These are phyloP conservation scores for Galeopsis tetrahit DNA, from an alignment of 257 asterid genomes.

Conservation along the genomic window DNA sequence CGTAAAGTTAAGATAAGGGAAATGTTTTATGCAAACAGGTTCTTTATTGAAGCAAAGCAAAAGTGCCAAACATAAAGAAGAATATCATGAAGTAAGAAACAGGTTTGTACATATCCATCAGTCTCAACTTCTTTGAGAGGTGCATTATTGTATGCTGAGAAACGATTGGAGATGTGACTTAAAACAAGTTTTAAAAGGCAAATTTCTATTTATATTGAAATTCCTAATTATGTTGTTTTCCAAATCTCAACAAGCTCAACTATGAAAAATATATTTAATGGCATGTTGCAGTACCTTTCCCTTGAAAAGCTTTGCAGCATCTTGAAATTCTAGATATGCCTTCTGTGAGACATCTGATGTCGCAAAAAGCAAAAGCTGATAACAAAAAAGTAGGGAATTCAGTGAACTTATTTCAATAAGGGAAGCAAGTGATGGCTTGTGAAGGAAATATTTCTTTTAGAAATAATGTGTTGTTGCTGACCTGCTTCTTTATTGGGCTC, in stretches of 20 bases:
- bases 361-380: slow-evolving; percentile 86
- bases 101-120: slow-evolving; percentile 8
- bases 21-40: not conserved
- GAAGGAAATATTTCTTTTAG: slow-evolving; percentile 11
- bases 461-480: slow-evolving; percentile 31
- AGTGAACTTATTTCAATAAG: slow-evolving; percentile 10
- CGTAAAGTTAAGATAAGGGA: not conserved
- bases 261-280: slow-evolving; percentile 4
- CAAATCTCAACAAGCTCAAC: slow-evolving; percentile 15
- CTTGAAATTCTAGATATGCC: slow-evolving; percentile 71
- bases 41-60: too few species aligned
- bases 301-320: slow-evolving; percentile 87
- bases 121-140: slow-evolving; percentile 4
- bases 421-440: not conserved
- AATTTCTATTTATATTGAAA: not conserved
- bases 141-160: not conserved
- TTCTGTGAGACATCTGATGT: slow-evolving; percentile 55
- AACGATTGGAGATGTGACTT: not conserved
- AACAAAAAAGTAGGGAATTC: slow-evolving; percentile 29
- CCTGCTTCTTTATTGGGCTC: slow-evolving; percentile 88
- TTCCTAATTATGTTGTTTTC: slow-evolving; percentile 12
- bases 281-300: slow-evolving; percentile 69
- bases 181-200: not conserved
- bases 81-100: not conserved
- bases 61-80: too few species aligned